phyloP scores from a whole-genome alignment of 2,329 filamentous ascomycete genomes.

The Phaeosphaeriaceae sp. region DNA sequence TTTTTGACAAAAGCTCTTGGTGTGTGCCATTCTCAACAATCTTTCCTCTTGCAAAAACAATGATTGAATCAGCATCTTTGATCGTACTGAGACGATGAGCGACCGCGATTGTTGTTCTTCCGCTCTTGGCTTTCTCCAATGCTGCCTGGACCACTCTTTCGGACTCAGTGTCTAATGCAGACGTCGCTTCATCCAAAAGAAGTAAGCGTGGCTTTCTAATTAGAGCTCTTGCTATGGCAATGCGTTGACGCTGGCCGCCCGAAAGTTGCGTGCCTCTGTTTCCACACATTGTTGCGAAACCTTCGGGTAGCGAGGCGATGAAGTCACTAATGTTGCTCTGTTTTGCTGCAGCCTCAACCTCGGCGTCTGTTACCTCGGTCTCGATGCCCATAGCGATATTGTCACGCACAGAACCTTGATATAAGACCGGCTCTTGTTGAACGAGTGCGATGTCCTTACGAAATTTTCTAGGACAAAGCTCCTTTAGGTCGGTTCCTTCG shows the following conservation, averaged over 20 bases:
- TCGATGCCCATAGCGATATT: conserved; percentile 77
- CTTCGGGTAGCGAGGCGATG: conserved; percentile 56
- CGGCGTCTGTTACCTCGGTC: conserved; percentile 72
- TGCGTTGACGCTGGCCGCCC: conserved; percentile 92
- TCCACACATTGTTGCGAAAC: conserved; percentile 54
- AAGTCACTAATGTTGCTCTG: conserved; percentile 57
- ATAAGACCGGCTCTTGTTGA: conserved; percentile 91
- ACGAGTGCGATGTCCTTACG: conserved; percentile 84
- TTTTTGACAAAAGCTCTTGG: conserved; percentile 45
- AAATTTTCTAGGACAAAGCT: conserved; percentile 80
- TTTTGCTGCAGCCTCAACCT: conserved; percentile 77
- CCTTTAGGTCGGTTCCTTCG: conserved; percentile 79
- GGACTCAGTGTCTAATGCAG: conserved; percentile 43
- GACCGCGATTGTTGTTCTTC: conserved; percentile 91
- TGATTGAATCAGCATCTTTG: conserved; percentile 91
- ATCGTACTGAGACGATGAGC: conserved; percentile 92
- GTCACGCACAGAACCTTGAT: conserved; percentile 88
- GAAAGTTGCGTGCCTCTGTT: conserved; percentile 44
- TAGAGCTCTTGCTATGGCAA: conserved; percentile 89
- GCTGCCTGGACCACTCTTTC: conserved; percentile 83
- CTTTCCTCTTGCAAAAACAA: conserved; percentile 86
- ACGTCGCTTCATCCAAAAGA: conserved; percentile 46
- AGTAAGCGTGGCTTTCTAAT: conserved; percentile 90
- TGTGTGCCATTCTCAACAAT: conserved; percentile 80
- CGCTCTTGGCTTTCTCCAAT: conserved; percentile 80